Base-by-base conservation (phyloP, 75 land plant genomes). In the Azolla pinnata region DNA sequence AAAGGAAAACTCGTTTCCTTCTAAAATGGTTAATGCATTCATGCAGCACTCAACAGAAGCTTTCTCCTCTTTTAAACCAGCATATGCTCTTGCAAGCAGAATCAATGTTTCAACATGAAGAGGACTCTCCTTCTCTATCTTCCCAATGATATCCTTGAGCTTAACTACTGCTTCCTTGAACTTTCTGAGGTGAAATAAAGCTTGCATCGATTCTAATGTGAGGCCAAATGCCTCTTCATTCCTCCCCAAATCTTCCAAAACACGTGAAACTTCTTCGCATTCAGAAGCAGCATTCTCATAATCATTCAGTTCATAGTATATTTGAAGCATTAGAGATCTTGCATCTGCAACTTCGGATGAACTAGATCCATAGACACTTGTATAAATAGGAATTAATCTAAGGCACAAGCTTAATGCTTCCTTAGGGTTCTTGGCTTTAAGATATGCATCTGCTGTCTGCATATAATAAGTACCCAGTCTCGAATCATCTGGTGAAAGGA, bases 51-150 rank as follows among this genome's bases (percentile, higher is more conserved):
- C 49, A 46, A 23, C 17, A 17, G 49, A 18, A 46, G 49, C 49
- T 46, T 18, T 23, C 2, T 4, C 14, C 4, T 46, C 17, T 46
- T 17, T 17, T 46, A 46, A 17, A 46, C 49, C 49, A 46, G 2
- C 21, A 23, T 18, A 46, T 18, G 49, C 49, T 2, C 49, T 46
- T 17, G 21, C 49, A 46, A 46, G 2, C 49, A 46, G 14, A 46
- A 46, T 46, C 49, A 46, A 14, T 46, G 49, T 23, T 17, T 46
- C 49, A 46, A 46, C 17, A 46, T 46, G 49, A 46, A 2, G 21
- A 2, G 2, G 49, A 46, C 21, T 23, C 14, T 46, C 49, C 49
- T 46, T 23, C 17, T 46, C 23, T 4, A 23, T 46, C 49, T 23
- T 17, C 21, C 21, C 49, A 18, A 46, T 17, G 21, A 46, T 46